Base-by-base conservation (phyloP, 176 grass and related monocot genomes). In the Carex myosuroides region DNA sequence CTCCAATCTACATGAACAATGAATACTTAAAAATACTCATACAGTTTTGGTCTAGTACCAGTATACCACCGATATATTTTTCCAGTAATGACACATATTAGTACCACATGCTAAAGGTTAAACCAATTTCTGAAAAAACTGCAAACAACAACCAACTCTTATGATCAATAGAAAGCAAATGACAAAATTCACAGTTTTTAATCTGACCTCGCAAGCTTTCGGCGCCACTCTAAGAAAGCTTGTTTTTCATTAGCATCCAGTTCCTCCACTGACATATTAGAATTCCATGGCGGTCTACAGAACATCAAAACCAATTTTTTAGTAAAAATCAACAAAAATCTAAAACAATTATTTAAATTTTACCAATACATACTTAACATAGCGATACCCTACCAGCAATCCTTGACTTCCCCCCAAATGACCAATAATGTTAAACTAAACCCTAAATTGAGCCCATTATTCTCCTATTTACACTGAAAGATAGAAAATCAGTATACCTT, bases 141-240 rank as follows among this genome's bases (percentile, higher is more conserved):
- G 8, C 14, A 52, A 30, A 56, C 10, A 20, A 66, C 7, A 55
- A 72, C 48, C 32, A 44, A 66, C 30, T 3, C 24, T 16, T 13
- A 26, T 52, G 58, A 64, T 81, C 53, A 60, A 61, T 62, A 42
- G 30, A 80, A 80, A 60, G 6, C 8, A 50, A 8, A 83, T 53
- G 39, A 29, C 9, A 41, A 48, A 61, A 71, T 70, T 71, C 50
- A n/a, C 29, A 87, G 20, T 5, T 13, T 10, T 42, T 4, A 32
- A 5, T 76, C 70, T 24, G 55, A 98, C 95, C 95, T 94, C 0
- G 91, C 95, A 32, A 98, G 92, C 82, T 85, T 94, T 89, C 91
- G 89, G 14, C 95, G 87, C 95, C 95, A 98, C 37, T 87, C 88
- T 55, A 94, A 86, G 83, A 98, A 98, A 13, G 92, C 89, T 62